phyloP scores from a whole-genome alignment of 106 monocot genomes.

The Alisma plantagoaquatica region DNA sequence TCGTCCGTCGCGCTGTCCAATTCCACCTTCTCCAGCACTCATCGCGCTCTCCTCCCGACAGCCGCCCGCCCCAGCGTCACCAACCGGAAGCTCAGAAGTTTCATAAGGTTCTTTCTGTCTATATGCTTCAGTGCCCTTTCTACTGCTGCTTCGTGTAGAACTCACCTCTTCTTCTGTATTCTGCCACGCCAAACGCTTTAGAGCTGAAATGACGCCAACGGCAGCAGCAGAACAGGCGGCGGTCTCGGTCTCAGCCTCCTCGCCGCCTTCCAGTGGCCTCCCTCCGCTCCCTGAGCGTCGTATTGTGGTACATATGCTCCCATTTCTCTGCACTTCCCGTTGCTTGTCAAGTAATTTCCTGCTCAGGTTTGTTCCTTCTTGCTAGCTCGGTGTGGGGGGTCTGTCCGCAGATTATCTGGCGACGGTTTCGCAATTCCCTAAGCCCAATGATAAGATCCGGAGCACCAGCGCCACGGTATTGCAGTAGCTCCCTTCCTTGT shows the following conservation, averaged over 20 bases:
- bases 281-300: constrained; percentile 36
- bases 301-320: constrained; percentile 27
- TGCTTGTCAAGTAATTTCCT: too few species aligned
- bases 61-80: neutral
- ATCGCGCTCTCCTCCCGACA: neutral
- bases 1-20: too few species aligned
- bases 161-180: neutral
- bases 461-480: constrained; percentile 73
- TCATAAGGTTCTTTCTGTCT: neutral
- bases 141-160: neutral
- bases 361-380: neutral
- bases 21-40: neutral
- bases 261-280: neutral
- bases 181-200: neutral
- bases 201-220: constrained; percentile 30
- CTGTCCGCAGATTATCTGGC: constrained; percentile 66
- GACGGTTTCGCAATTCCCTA: constrained; percentile 61
- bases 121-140: neutral
- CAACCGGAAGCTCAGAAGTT: neutral
- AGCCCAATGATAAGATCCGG: constrained; percentile 92
- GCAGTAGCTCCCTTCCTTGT: neutral
- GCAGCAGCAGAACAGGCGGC: neutral
- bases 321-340: neutral
- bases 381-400: constrained; percentile 79
- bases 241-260: constrained; percentile 4